These are phyloP conservation scores for Candolleomyces efflorescens DNA, from an alignment of 768 basidiomycete species.

Conservation along the genomic window DNA sequence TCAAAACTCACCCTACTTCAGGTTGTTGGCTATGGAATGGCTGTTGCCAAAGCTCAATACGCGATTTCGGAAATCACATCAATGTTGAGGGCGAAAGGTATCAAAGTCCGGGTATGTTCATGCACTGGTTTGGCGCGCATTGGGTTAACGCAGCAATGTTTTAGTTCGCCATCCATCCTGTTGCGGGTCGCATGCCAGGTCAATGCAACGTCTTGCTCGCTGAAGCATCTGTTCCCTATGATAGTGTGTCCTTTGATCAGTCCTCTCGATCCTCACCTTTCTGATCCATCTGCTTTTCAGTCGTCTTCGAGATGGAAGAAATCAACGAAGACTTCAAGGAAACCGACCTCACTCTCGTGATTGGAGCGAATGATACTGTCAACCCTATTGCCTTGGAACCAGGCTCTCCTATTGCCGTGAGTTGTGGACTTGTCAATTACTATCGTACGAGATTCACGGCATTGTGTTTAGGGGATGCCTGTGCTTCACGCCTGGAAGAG, in stretches of 20 bases:
- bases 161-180: slow-evolving; percentile 81
- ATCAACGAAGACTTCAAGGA: slow-evolving; percentile 90
- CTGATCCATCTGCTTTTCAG: slow-evolving; percentile 31
- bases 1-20: too few species aligned
- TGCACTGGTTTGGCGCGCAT: neutral
- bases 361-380: slow-evolving; percentile 90
- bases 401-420: slow-evolving; percentile 76
- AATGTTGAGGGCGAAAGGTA: slow-evolving; percentile 65
- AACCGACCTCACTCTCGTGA: slow-evolving; percentile 87
- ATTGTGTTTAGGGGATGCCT: slow-evolving; percentile 65
- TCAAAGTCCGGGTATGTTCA: slow-evolving; percentile 60
- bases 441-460: neutral
- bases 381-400: slow-evolving; percentile 87
- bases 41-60: slow-evolving; percentile 88
- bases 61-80: slow-evolving; percentile 72
- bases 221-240: slow-evolving; percentile 87
- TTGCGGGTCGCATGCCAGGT: slow-evolving; percentile 91
- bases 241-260: slow-evolving; percentile 46
- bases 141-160: neutral
- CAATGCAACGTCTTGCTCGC: slow-evolving; percentile 91
- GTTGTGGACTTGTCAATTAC: slow-evolving; percentile 6
- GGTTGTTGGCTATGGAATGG: slow-evolving; percentile 85
- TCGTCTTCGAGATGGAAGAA: slow-evolving; percentile 91
- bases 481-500: slow-evolving; percentile 92
- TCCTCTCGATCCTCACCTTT: neutral